Evolutionary conservation across 2,329 filamentous ascomycete species (phyloP).

Genomic region (Fusarium sp.): DNA sequence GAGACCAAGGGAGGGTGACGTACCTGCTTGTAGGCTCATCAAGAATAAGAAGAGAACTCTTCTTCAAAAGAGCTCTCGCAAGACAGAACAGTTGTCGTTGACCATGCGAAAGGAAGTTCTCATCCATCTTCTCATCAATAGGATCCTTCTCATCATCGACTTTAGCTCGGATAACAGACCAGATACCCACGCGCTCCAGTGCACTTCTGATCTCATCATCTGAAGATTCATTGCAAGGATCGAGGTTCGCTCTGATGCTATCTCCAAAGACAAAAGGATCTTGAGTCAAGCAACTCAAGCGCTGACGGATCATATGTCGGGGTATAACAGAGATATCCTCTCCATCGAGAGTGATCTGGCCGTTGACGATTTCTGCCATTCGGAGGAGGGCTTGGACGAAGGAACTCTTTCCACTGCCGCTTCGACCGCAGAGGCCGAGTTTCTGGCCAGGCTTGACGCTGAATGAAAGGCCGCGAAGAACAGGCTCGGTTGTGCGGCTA

Average conservation of each 20-base stretch:
- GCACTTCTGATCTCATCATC: conserved; percentile 58
- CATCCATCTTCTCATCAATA: conserved; percentile 51
- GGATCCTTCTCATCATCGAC: conserved; percentile 47
- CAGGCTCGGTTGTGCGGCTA: conserved; percentile 40
- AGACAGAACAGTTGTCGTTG: conserved; percentile 51
- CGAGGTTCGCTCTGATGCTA: conserved; percentile 62
- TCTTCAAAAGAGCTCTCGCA: conserved; percentile 47
- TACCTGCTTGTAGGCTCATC: conserved; percentile 57
- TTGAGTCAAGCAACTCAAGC: conserved; percentile 62
- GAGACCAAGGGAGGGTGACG: not conserved
- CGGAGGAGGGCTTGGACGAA: conserved; percentile 60
- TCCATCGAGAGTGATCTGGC: conserved; percentile 59
- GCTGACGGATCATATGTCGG: conserved; percentile 44
- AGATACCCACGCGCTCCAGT: conserved; percentile 60
- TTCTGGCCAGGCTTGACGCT: conserved; percentile 51
- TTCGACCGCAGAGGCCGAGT: conserved; percentile 59
- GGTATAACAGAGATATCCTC: conserved; percentile 51
- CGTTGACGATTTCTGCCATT: conserved; percentile 58
- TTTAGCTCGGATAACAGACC: conserved; percentile 54
- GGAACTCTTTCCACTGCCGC: conserved; percentile 52
- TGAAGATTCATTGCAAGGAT: conserved; percentile 53
- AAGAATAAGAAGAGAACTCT: conserved; percentile 45
- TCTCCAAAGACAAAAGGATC: conserved; percentile 63
- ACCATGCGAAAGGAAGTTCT: conserved; percentile 52
- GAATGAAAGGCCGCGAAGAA: conserved; percentile 49